These are phyloP conservation scores for Friedmanniomyces endolithicus DNA, from an alignment of 495 filamentous ascomycete genomes.

Conservation along the genomic window DNA sequence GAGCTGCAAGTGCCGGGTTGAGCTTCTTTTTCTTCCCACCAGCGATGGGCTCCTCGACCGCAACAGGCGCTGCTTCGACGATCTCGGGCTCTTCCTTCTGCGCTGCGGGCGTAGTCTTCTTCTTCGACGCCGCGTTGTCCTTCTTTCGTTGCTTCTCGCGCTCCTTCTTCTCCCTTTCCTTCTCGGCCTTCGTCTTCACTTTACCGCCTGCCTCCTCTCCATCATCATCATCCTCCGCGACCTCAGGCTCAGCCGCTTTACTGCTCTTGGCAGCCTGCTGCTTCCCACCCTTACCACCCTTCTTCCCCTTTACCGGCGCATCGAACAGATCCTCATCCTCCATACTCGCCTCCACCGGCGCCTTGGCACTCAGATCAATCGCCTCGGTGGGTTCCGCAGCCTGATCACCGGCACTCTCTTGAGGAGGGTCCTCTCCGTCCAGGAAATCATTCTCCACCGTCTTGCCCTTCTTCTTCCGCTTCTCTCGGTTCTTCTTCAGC, in stretches of 20 bases:
- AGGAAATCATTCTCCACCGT: conserved; percentile 51
- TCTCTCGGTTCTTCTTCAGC: conserved; percentile 77
- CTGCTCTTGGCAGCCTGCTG: conserved; percentile 35
- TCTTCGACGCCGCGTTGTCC: conserved; percentile 67
- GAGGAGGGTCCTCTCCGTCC: conserved; percentile 52
- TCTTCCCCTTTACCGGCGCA: conserved; percentile 52
- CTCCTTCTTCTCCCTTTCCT: conserved; percentile 90
- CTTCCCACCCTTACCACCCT: conserved; percentile 26
- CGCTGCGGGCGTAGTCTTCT: conserved; percentile 44
- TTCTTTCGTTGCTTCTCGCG: conserved; percentile 87
- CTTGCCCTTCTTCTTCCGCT: conserved; percentile 87
- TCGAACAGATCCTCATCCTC: conserved; percentile 75
- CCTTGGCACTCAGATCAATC: conserved; percentile 46
- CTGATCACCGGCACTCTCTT: conserved; percentile 26
- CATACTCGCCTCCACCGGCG: conserved; percentile 70
- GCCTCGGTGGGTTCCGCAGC: conserved; percentile 16
- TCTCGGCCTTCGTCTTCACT: conserved; percentile 87
- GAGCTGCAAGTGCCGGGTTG: conserved; percentile 60
- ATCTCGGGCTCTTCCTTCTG: conserved; percentile 26
- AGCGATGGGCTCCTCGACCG: conserved; percentile 23
- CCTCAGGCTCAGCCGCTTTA: conserved; percentile 25
- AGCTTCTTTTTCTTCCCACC: conserved; percentile 86
- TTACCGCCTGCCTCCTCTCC: conserved; percentile 50
- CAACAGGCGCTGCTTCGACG: conserved; percentile 35
- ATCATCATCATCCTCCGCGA: conserved; percentile 35